These are phyloP conservation scores for Zasmidium citrigriseum DNA, from an alignment of 2,329 filamentous ascomycete species.

Conservation along the genomic window DNA sequence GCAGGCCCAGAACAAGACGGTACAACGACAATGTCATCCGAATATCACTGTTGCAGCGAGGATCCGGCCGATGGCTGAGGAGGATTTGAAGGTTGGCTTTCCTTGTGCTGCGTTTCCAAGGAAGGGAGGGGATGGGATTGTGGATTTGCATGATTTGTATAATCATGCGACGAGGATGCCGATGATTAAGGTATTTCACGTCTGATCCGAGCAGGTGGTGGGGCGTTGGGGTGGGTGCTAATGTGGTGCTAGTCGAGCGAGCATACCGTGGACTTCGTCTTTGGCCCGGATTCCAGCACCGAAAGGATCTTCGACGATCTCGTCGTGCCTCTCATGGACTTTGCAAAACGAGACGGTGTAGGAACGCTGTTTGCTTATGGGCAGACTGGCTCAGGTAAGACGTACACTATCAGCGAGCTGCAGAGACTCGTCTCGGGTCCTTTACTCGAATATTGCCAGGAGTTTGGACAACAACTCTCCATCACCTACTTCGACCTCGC, in stretches of 20 bases:
- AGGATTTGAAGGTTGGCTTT: no score
- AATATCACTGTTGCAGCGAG: no score
- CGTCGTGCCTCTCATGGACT: constrained; percentile 1
- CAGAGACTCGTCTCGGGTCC: constrained; percentile 5
- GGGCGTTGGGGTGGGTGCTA: no score
- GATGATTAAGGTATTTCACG: no score
- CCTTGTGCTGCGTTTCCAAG: no score
- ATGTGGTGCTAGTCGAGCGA: constrained; percentile 12
- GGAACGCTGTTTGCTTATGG: constrained; percentile 13
- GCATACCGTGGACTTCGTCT: constrained; percentile 3
- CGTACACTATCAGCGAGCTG: constrained; percentile 11
- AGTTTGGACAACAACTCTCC: neutral
- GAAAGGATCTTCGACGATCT: constrained; percentile 1
- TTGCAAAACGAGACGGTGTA: constrained; percentile 4
- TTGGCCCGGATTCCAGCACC: constrained; percentile 1
- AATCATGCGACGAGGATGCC: no score
- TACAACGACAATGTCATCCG: neutral
- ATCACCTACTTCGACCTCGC: constrained; percentile 10
- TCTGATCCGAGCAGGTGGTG: no score
- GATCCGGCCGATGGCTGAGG: no score
- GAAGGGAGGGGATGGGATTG: no score
- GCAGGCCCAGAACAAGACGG: neutral
- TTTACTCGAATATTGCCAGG: neutral
- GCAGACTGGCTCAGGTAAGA: constrained; percentile 13
- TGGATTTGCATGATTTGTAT: constrained; percentile 9